phyloP scores from a whole-genome alignment of 2,329 filamentous ascomycete genomes.

The Fusarium keratoplasticum region DNA sequence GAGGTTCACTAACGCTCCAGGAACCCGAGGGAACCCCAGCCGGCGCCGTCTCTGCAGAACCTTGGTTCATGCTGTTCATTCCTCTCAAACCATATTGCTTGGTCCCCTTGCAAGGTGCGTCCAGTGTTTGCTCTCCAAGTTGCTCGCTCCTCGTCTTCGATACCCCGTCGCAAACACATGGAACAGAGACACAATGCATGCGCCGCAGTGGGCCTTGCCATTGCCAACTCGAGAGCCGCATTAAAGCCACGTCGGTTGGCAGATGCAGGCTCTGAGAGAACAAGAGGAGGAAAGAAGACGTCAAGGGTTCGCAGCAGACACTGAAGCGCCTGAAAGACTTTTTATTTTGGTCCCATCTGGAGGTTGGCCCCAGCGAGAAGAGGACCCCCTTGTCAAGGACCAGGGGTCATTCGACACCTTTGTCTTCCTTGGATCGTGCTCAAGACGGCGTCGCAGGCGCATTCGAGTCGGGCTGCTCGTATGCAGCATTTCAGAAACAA shows the following conservation, averaged over 20 bases:
- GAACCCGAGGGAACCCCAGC: not conserved
- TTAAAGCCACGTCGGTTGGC: constrained; percentile 43
- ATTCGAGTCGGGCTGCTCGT: constrained; percentile 10
- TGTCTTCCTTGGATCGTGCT: constrained; percentile 5
- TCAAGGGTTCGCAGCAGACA: constrained; percentile 14
- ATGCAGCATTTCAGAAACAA: constrained; percentile 7
- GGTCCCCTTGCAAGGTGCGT: not conserved
- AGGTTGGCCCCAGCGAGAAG: constrained; percentile 13
- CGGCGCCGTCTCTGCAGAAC: not conserved
- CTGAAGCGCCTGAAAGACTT: constrained; percentile 15
- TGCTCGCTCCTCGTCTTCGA: constrained; percentile 6
- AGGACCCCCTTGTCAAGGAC: constrained; percentile 33
- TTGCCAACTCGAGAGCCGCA: constrained; percentile 36
- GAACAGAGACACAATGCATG: constrained; percentile 26
- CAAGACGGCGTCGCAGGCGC: constrained; percentile 3
- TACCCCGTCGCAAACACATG: not conserved
- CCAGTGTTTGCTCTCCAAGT: not conserved
- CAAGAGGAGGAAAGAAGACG: constrained; percentile 37
- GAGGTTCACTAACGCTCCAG: constrained; percentile 14
- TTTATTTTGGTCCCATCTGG: constrained; percentile 15
- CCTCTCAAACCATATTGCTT: constrained; percentile 10
- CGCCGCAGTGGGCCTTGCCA: constrained; percentile 28
- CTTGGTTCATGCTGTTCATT: constrained; percentile 14
- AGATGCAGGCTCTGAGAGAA: constrained; percentile 41
- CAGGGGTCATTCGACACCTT: constrained; percentile 42